phyloP scores from a whole-genome alignment of 768 basidiomycete species.

The Leccinum disarticulatum region DNA sequence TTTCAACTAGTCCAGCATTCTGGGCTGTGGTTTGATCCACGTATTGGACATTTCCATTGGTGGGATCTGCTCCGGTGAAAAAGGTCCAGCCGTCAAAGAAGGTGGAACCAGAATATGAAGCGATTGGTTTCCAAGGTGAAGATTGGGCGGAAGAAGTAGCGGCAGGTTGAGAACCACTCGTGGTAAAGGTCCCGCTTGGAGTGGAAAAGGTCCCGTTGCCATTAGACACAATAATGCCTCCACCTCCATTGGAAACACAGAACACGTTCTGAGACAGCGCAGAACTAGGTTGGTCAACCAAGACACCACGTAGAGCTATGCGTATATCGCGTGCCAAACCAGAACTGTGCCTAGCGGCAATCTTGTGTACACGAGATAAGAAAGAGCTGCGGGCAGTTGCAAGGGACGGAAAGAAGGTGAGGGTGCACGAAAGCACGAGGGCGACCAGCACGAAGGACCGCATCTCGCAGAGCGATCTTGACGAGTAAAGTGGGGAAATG shows the following conservation, averaged over 20 bases:
- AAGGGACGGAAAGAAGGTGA: slow-evolving; percentile 25
- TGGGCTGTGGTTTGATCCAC: slow-evolving; percentile 60
- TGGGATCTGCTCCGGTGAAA: slow-evolving; percentile 69
- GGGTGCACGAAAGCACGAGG: slow-evolving; percentile 32
- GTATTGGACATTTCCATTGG: slow-evolving; percentile 69
- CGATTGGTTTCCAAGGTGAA: slow-evolving; percentile 59
- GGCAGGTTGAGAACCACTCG: slow-evolving; percentile 19
- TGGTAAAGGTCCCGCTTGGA: slow-evolving; percentile 25
- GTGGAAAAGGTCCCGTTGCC: slow-evolving; percentile 22
- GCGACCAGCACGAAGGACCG: slow-evolving; percentile 28
- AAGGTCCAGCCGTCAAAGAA: slow-evolving; percentile 89
- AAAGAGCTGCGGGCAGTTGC: slow-evolving; percentile 29
- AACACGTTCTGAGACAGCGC: slow-evolving; percentile 33
- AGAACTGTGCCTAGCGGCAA: slow-evolving; percentile 58
- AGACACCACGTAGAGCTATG: slow-evolving; percentile 55
- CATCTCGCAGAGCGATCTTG: slow-evolving; percentile 22
- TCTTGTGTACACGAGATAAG: slow-evolving; percentile 49
- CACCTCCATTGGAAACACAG: slow-evolving; percentile 32
- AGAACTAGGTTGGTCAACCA: slow-evolving; percentile 42
- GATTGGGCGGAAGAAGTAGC: slow-evolving; percentile 29
- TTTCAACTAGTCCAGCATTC: slow-evolving; percentile 56
- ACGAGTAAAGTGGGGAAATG: neutral
- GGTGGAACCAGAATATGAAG: slow-evolving; percentile 58
- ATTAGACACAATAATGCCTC: slow-evolving; percentile 21
- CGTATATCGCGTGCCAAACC: slow-evolving; percentile 69